phyloP scores from a whole-genome alignment of 345 rosid species.

The Durio zibethinus region DNA sequence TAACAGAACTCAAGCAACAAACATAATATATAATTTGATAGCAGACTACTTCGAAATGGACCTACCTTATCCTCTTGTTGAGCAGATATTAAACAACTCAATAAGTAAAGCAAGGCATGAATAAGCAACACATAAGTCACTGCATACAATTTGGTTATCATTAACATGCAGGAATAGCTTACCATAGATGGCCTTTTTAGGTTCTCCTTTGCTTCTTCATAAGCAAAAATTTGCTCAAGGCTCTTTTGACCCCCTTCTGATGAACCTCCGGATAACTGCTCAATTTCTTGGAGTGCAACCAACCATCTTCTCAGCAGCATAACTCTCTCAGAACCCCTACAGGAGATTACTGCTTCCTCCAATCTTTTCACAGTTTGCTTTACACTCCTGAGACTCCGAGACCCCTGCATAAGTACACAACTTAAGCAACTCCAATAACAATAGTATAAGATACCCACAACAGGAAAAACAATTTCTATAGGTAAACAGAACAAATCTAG shows the following conservation, averaged over 20 bases:
- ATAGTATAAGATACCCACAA: not conserved
- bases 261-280: slow-evolving; percentile 33
- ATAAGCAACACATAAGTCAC: not conserved
- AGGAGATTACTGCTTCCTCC: slow-evolving; percentile 83
- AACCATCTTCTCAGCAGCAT: slow-evolving; percentile 76
- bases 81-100: not conserved
- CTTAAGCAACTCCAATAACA: slow-evolving; percentile 14
- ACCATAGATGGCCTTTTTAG: slow-evolving; percentile 50
- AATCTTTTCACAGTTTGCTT: slow-evolving; percentile 71
- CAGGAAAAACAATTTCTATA: not conserved
- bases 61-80: not conserved
- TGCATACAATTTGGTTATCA: not conserved
- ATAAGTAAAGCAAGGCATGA: not conserved
- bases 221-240: slow-evolving; percentile 36
- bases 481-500: not conserved
- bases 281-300: slow-evolving; percentile 69
- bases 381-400: slow-evolving; percentile 56
- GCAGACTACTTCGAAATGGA: not conserved
- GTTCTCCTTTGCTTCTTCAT: slow-evolving; percentile 53
- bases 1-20: not conserved
- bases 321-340: slow-evolving; percentile 72
- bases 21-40: not conserved
- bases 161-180: slow-evolving; percentile 12
- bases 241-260: slow-evolving; percentile 42
- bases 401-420: slow-evolving; percentile 41